Conservation (phyloP, 331 rosid species). For the Quercus phellos region DNA sequence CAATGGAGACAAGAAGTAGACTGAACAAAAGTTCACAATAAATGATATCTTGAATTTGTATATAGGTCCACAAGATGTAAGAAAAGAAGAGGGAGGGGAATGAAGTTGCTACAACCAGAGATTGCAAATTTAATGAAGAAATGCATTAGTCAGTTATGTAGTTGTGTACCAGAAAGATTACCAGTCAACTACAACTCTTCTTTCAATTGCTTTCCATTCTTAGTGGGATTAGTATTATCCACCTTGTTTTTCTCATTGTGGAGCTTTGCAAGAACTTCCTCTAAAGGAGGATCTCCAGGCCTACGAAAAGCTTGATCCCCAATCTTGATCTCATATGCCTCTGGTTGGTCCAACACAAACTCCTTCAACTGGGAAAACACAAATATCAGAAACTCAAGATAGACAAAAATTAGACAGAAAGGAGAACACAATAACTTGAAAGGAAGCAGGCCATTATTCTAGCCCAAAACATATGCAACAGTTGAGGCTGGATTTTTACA, state of each 20-base stretch:
- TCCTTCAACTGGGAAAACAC: constrained; percentile 64
- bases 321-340: constrained; percentile 79
- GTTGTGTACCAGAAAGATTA: not conserved
- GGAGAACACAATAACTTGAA: not conserved
- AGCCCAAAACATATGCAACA: not conserved
- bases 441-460: not conserved
- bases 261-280: constrained; percentile 55
- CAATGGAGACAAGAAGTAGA: not conserved
- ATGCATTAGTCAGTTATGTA: not conserved
- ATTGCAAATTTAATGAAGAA: not conserved
- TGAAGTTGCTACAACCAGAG: not conserved
- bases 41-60: not conserved
- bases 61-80: not conserved
- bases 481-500: not conserved
- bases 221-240: constrained; percentile 25
- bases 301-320: constrained; percentile 74
- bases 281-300: constrained; percentile 82
- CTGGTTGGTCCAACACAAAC: constrained; percentile 65
- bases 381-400: constrained; percentile 11
- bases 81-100: constrained; percentile 1
- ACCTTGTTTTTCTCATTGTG: constrained; percentile 33
- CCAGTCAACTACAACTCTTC: constrained; percentile 51
- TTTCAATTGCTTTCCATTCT: constrained; percentile 26
- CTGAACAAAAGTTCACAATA: not conserved
- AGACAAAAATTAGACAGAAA: not conserved